Evolutionary conservation across 371 early-diverging fungal genomes (phyloP).

Genomic region (Smittium culicis): DNA sequence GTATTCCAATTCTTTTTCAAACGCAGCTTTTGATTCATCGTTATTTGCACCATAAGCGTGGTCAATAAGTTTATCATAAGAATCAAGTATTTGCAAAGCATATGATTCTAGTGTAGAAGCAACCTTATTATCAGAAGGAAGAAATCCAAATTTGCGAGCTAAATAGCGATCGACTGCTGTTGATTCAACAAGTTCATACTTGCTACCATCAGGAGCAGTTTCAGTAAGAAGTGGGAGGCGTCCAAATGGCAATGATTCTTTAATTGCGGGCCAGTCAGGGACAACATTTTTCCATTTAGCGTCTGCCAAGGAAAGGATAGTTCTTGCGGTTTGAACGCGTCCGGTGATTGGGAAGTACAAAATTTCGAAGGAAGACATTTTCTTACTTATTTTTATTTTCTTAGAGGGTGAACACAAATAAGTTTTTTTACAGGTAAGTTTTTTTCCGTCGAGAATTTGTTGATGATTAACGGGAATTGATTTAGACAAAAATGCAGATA

Average conservation of each 20-base stretch:
- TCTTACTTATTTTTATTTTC: no score
- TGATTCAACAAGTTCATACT: slow-evolving; percentile 29
- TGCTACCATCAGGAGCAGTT: slow-evolving; percentile 21
- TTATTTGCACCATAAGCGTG: not conserved
- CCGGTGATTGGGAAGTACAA: slow-evolving; percentile 3
- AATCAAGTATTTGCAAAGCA: slow-evolving; percentile 7
- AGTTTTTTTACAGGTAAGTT: no score
- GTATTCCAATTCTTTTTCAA: not conserved
- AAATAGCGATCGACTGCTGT: slow-evolving; percentile 39
- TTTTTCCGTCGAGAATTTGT: not conserved
- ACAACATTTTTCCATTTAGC: slow-evolving; percentile 22
- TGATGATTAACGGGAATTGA: not conserved
- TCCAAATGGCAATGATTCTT: slow-evolving; percentile 34
- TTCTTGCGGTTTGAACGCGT: not conserved
- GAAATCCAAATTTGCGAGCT: slow-evolving; percentile 28
- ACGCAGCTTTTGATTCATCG: slow-evolving; percentile 9
- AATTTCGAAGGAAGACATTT: slow-evolving; percentile 1
- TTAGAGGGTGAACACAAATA: no score
- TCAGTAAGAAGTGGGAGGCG: slow-evolving; percentile 35
- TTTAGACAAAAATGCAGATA: no score
- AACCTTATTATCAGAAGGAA: slow-evolving; percentile 18
- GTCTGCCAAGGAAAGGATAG: slow-evolving; percentile 15
- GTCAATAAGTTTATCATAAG: not conserved
- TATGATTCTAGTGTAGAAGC: slow-evolving; percentile 24
- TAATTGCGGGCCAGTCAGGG: slow-evolving; percentile 32